Base-by-base conservation (phyloP, 768 basidiomycete species). In the Tricholoma terreum region DNA sequence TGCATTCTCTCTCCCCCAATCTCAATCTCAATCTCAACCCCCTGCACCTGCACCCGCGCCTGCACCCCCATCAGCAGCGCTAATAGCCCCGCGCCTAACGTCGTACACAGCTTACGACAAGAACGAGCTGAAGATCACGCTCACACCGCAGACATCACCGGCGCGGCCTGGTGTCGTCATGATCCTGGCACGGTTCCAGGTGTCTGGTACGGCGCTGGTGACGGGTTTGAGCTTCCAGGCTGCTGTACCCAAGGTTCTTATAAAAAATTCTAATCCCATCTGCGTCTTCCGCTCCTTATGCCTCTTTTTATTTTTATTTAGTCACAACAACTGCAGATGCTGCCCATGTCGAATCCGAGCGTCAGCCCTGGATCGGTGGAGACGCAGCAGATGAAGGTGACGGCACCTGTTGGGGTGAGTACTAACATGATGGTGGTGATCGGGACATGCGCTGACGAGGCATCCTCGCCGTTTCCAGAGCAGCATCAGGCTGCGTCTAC, bases 311-410 rank as follows among this genome's bases (percentile, higher is more conserved):
- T 15, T 36, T 49, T 31, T 56, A 46, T 56, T 2, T 66, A 98
- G 93, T 91, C 94, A 0, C 95, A 97, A 73, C 94, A 97, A 69
- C 72, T 99, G 55, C 95, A 98, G 71, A 99, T 99, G 96, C 79
- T 94, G 56, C 93, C 96, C 6, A 98, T 98, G 90, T 94, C 94
- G 5, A 94, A 87, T 70, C 79, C 87, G 10, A 87, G 84, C 52
- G 80, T 99, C 42, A 75, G 73, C 33, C 87, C 92, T 0, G 92
- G 94, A 1, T 75, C 84, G 8, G 82, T 84, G 14, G 96, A 98
- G 71, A 96, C 94, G 9, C 97, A 98, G 69, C 93, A 96, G 69
- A 89, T 99, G 90, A 84, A 94, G 9, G 85, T 99, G 36, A 79
- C 91, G 27, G 92, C 94, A 10, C 94, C 93, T 3, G 80, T 81